phyloP scores from a whole-genome alignment of 495 filamentous ascomycete species.

The Choiromyces venosus region DNA sequence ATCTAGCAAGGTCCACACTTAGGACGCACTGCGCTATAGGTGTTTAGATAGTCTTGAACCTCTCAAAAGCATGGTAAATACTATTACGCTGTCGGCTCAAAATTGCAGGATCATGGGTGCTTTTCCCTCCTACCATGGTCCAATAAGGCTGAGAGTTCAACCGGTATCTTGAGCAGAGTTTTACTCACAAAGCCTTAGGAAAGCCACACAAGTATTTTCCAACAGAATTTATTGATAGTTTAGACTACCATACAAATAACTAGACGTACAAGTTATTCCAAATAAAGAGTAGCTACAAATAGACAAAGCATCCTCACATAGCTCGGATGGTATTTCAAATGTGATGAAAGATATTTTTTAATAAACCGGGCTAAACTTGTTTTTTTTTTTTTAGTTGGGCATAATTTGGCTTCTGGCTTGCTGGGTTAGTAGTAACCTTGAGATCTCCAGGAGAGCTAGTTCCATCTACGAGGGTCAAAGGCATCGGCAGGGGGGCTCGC shows the following conservation, averaged over 20 bases:
- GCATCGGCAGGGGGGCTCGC: neutral
- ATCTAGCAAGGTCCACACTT: no score
- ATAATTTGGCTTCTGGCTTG: neutral
- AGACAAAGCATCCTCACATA: neutral
- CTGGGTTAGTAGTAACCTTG: no score
- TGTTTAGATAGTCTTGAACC: neutral
- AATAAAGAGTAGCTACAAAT: neutral
- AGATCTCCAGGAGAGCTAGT: neutral
- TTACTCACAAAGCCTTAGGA: neutral
- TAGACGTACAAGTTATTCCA: neutral
- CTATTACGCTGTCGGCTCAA: neutral
- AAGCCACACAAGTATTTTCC: neutral
- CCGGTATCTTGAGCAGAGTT: neutral
- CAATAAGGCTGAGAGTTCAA: neutral
- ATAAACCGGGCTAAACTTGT: neutral
- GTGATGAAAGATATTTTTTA: neutral
- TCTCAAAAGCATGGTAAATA: neutral
- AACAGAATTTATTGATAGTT: neutral
- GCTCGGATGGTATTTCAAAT: neutral
- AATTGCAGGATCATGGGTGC: neutral
- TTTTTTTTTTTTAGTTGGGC: neutral
- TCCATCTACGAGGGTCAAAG: neutral
- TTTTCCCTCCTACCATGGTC: neutral
- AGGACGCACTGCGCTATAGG: no score
- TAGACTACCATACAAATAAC: neutral